Evolutionary conservation across 768 basidiomycete species (phyloP), one percentile per base, ranked within the genome.

Genomic region (Suillus variegatus): DNA sequence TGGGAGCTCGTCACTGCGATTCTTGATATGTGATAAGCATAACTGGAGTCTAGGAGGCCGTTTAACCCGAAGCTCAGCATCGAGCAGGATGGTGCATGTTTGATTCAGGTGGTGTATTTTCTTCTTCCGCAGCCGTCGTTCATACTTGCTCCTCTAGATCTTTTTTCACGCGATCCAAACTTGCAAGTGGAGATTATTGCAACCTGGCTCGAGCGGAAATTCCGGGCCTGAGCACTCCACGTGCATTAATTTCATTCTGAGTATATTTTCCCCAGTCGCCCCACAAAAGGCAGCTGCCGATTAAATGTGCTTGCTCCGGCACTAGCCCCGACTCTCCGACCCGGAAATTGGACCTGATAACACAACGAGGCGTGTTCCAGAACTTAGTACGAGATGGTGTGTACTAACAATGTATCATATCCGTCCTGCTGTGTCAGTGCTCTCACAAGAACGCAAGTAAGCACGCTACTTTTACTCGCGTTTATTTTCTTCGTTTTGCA

Each of bases 191-290:
- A 54, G 52, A 32, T 54, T 32, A 18, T 18, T 9, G 51, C 51
- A 46, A 20, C 44, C 43, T 43, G 7, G 43, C 52, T 54, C 40
- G 38, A 58, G 38, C 6, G 57, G 55, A 35, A 14, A 56, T 35
- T 38, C 38, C 36, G 36, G 40, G 40, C 28, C 58, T 43, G 41
- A 25, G 4, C 41, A 28, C 9, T 60, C 2, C 41, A 60, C 58
- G 58, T 43, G 41, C 9, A 28, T 32, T 32, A 32, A 32, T 60
- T 60, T 60, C 41, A 60, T 60, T 28, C n/a, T 2, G 12, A 41
- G 38, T 18, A 25, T 58, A 25, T 58, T 58, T 58, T 32, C 54
- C 54, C 54, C 32, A 55, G 20, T 55, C 54, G 32, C 58, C 43
- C 58, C 58, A 43, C 41, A 43, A 6, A 35, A 9, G 8, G 25